These are phyloP conservation scores for Cavenderia fasciculata DNA, from an alignment of 78 protist genomes.

Conservation along the genomic window DNA sequence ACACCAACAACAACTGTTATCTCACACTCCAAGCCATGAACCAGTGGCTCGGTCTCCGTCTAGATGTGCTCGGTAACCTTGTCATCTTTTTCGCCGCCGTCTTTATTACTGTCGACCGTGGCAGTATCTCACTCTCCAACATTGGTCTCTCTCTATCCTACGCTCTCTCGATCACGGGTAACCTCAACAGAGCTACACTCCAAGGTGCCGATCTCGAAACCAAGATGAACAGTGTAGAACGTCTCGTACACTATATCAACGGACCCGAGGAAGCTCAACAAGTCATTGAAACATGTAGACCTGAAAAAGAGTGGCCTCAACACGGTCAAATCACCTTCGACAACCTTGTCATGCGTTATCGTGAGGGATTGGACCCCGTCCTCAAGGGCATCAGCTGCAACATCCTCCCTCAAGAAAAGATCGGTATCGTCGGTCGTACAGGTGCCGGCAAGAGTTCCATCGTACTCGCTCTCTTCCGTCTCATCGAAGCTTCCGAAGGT, in stretches of 20 bases:
- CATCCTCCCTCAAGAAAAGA: conserved; percentile 83
- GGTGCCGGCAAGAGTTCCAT: conserved; percentile 88
- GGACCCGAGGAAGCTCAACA: conserved; percentile 68
- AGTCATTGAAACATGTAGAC: conserved; percentile 11
- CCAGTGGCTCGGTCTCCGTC: conserved; percentile 82
- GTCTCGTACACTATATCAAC: conserved; percentile 67
- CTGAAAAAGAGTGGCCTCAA: conserved; percentile 77
- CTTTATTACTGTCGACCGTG: conserved; percentile 38
- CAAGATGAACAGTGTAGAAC: conserved; percentile 80
- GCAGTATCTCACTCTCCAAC: conserved; percentile 22
- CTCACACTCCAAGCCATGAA: conserved; percentile 55
- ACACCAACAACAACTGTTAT: conserved; percentile 39
- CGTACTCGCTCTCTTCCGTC: conserved; percentile 80
- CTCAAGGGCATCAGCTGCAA: conserved; percentile 70
- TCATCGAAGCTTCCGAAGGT: conserved; percentile 75
- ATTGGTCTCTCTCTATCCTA: conserved; percentile 83
- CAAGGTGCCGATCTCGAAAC: conserved; percentile 77
- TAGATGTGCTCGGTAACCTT: conserved; percentile 83
- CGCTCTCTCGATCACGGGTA: conserved; percentile 59
- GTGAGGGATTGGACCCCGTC: conserved; percentile 88
- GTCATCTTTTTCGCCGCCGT: conserved; percentile 77
- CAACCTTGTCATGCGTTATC: conserved; percentile 84
- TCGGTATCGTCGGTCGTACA: conserved; percentile 95
- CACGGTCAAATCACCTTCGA: conserved; percentile 80
- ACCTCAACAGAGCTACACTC: conserved; percentile 59